Base-by-base conservation (phyloP, 306 rosid species). In the Chamaecrista fasciculata region DNA sequence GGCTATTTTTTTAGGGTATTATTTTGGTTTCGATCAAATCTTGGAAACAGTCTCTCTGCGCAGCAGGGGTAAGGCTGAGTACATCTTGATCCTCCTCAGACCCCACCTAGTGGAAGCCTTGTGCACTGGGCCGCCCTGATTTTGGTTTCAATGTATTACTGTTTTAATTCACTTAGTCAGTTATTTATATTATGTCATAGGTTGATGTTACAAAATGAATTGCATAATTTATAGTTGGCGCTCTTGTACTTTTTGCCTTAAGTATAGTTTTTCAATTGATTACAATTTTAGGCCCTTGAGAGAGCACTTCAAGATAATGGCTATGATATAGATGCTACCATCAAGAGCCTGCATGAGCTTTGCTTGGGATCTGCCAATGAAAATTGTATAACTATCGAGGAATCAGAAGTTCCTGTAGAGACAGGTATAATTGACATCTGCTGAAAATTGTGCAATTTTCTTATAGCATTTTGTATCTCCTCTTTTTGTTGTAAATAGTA, bases 281-380 rank as follows among this genome's bases (percentile, higher is more conserved):
- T 62, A n/a, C 58, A 3, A 37, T 50, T 84, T 75, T 67, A 93
- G 98, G 74, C 85, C 66, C 88, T 93, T 15, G 98, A 85, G 81
- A 86, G 86, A 79, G 84, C 87, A 24, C 80, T 93, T 19, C 94
- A 86, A 69, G 92, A 93, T 76, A 86, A 89, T 57, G 91, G 87
- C n/a, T 77, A 88, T 44, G 94, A 93, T 66, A 28, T 93, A 58
- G 98, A 93, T 77, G 89, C 95, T 76, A 94, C 98, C 47, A 85
- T 93, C 78, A 83, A 79, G 76, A 82, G 84, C 18, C 71, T 93
- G 72, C 80, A 76, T 65, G 86, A 83, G 39, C 90, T 88, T 53
- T 81, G 87, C 59, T 66, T 93, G 44, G 89, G 89, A 70, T 84
- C 91, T 39, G 63, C 80, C 0, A 81, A 73, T 20, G 84, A 68